A percentile compares a stretch with the other conserved stretches of the same genome.
Conservation (phyloP, 805 yeast genomes). For the Candida vaughaniae region DNA sequence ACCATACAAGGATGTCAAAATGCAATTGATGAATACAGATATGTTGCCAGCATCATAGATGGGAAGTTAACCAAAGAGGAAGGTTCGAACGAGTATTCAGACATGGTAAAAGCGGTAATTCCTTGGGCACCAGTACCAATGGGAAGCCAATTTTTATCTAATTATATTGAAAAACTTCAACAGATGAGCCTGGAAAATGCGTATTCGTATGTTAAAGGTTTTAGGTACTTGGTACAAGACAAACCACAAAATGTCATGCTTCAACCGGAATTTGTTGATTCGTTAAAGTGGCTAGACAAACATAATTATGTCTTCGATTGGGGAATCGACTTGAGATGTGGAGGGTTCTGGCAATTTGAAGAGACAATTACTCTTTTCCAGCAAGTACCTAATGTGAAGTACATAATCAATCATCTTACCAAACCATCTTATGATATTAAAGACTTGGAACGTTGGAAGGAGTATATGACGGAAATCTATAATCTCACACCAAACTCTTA, state of each 20-base stretch:
- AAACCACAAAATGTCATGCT: slow-evolving; percentile 38
- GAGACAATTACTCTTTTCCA: slow-evolving; percentile 30
- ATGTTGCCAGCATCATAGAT: slow-evolving; percentile 14
- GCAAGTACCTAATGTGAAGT: slow-evolving; percentile 25
- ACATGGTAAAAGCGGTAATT: slow-evolving; percentile 27
- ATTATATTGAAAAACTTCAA: slow-evolving; percentile 15
- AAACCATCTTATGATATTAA: slow-evolving; percentile 34
- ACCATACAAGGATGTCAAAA: slow-evolving; percentile 21
- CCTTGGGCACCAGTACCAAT: slow-evolving; percentile 47
- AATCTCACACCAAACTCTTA: slow-evolving; percentile 20
- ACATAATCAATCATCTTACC: slow-evolving; percentile 42
- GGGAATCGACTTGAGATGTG: slow-evolving; percentile 38
- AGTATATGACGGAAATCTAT: slow-evolving; percentile 18
- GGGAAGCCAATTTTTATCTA: slow-evolving; percentile 23
- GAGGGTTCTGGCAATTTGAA: slow-evolving; percentile 41
- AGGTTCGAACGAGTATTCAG: slow-evolving; percentile 9
- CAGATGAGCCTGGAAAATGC: slow-evolving; percentile 6
- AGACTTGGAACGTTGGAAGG: slow-evolving; percentile 17
- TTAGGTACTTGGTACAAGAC: slow-evolving; percentile 44
- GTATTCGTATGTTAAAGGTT: slow-evolving; percentile 31
- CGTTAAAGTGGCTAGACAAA: slow-evolving; percentile 32
- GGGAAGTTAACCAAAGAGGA: slow-evolving; percentile 11
- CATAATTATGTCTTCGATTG: slow-evolving; percentile 36
- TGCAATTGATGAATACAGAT: slow-evolving; percentile 20
- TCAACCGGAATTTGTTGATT: slow-evolving; percentile 23